Conservation (phyloP, 2,329 filamentous ascomycete genomes). For the Monosporascus sp. region DNA sequence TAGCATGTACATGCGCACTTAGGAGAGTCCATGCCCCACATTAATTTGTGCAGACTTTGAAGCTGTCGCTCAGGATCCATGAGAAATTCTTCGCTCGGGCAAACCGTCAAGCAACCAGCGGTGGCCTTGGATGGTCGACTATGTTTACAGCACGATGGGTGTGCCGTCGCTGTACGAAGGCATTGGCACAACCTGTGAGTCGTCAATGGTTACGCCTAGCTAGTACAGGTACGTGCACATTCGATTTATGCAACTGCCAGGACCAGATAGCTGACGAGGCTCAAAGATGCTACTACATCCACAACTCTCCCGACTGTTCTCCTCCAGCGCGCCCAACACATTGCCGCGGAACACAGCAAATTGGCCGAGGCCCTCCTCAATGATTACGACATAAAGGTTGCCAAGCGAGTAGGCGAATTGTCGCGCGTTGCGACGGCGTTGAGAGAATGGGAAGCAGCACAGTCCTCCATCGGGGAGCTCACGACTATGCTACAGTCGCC, state of each 20-base stretch:
- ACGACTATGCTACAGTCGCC: constrained; percentile 43
- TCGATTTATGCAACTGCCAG: too few relatives aligned
- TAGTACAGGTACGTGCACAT: constrained; percentile 36
- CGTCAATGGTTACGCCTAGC: constrained; percentile 34
- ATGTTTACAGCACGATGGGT: constrained; percentile 44
- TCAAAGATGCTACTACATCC: constrained; percentile 19
- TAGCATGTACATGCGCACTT: too few relatives aligned
- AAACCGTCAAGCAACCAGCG: too few relatives aligned
- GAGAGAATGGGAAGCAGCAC: constrained; percentile 52
- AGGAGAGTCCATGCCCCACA: too few relatives aligned
- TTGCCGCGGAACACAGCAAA: constrained; percentile 53
- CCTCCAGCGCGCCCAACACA: constrained; percentile 53
- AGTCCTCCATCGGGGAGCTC: constrained; percentile 51
- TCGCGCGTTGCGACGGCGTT: constrained; percentile 53
- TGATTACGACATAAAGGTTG: constrained; percentile 52
- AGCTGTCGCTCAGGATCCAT: too few relatives aligned
- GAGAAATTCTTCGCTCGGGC: too few relatives aligned
- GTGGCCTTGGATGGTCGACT: constrained; percentile 8
- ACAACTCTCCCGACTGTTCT: constrained; percentile 47
- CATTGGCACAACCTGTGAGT: constrained; percentile 24
- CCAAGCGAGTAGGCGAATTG: constrained; percentile 58
- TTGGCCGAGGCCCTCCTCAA: constrained; percentile 47
- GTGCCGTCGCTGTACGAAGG: constrained; percentile 45
- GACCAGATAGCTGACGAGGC: too few relatives aligned
- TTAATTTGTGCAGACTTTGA: too few relatives aligned